Evolutionary conservation across 257 asterid genomes (phyloP).

Genomic region (Nicotiana sylvestris): DNA sequence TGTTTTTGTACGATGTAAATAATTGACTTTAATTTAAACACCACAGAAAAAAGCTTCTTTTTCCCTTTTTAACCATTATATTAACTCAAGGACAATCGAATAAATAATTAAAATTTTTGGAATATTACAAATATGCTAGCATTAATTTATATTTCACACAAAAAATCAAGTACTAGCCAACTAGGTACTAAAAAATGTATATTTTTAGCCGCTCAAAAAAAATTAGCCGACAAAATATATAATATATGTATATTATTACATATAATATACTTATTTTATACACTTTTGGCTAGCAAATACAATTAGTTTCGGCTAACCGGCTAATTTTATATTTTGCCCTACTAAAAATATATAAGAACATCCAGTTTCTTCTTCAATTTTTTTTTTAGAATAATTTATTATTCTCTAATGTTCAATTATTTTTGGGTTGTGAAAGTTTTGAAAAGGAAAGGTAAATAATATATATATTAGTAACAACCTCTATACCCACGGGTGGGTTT

Average conservation of each 20-base stretch:
- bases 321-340: no score
- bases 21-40: neutral
- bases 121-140: neutral
- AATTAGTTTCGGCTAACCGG: no score
- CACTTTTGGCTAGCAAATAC: no score
- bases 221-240: no score
- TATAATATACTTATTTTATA: no score
- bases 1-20: neutral
- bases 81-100: neutral
- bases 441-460: neutral
- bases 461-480: neutral
- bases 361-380: neutral
- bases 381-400: no score
- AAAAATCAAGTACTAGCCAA: no score
- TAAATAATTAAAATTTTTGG: neutral
- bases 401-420: neutral
- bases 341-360: neutral
- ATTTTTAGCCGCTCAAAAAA: no score
- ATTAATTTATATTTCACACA: neutral
- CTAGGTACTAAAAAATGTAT: no score
- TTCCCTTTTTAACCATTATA: neutral
- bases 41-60: neutral
- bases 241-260: no score
- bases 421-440: neutral
- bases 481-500: neutral